A percentile compares a stretch with the other conserved stretches of the same genome.
Conservation (phyloP, 2,329 filamentous ascomycete species). For the Colletotrichum filicis region DNA sequence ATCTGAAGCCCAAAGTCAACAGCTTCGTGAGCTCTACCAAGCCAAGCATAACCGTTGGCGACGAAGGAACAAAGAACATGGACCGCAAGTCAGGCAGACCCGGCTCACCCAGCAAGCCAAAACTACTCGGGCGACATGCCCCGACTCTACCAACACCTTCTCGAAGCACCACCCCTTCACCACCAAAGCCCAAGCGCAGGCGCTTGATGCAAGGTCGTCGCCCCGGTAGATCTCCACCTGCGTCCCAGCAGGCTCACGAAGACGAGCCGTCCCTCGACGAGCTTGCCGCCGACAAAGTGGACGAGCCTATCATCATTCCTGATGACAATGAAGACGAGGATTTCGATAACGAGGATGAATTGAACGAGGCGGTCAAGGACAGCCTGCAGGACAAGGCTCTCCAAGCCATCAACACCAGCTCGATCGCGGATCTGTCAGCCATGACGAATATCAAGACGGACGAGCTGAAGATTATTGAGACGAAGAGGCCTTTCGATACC, state of each 20-base stretch:
- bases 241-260: constrained; percentile 40
- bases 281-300: constrained; percentile 45
- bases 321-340: constrained; percentile 56
- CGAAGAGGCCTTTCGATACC: constrained; percentile 77
- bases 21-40: constrained; percentile 35
- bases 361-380: constrained; percentile 34
- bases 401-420: constrained; percentile 85
- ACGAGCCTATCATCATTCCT: constrained; percentile 39
- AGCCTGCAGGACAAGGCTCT: constrained; percentile 66
- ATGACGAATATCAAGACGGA: constrained; percentile 80
- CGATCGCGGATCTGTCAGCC: constrained; percentile 80
- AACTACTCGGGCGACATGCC: constrained; percentile 35
- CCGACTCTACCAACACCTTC: constrained; percentile 33
- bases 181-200: constrained; percentile 41
- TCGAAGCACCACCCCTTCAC: constrained; percentile 39
- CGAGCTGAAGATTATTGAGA: constrained; percentile 75
- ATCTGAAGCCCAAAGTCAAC: constrained; percentile 36
- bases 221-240: constrained; percentile 33
- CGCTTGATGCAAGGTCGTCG: constrained; percentile 51
- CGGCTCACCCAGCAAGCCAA: constrained; percentile 22
- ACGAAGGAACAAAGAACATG: neutral
- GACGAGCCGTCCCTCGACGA: constrained; percentile 36
- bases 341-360: constrained; percentile 43
- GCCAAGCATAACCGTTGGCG: constrained; percentile 35
- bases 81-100: constrained; percentile 31